Percentiles rank a stretch among this genome's conserved stretches.
Evolutionary conservation across 129 eudicot species (phyloP).

Genomic region (sunflower (Helianthus annuus)): HanXRQr2.0-SUNRISE NC_035442.2:8696113-8696612

Average conservation of each 20-base stretch:
- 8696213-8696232: neutral
- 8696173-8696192: neutral
- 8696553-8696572: neutral
- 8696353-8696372: neutral
- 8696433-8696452: constrained; percentile 79
- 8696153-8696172: constrained; percentile 73
- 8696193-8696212: neutral
- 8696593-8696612: constrained; percentile 28
- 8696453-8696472: constrained; percentile 75
- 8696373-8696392: neutral
- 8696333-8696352: constrained; percentile 59
- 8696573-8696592: neutral
- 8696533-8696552: neutral
- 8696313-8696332: constrained; percentile 79
- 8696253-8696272: constrained; percentile 90
- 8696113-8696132: constrained; percentile 60
- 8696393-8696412: neutral
- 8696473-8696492: constrained; percentile 70
- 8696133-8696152: constrained; percentile 74
- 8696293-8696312: constrained; percentile 80
- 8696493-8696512: constrained; percentile 65
- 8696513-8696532: constrained; percentile 58
- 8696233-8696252: constrained; percentile 59
- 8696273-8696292: constrained; percentile 78
- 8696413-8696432: constrained; percentile 23